Evolutionary conservation across 169 alveolate species (phyloP).

Genomic region (Plasmodium relictum): DNA sequence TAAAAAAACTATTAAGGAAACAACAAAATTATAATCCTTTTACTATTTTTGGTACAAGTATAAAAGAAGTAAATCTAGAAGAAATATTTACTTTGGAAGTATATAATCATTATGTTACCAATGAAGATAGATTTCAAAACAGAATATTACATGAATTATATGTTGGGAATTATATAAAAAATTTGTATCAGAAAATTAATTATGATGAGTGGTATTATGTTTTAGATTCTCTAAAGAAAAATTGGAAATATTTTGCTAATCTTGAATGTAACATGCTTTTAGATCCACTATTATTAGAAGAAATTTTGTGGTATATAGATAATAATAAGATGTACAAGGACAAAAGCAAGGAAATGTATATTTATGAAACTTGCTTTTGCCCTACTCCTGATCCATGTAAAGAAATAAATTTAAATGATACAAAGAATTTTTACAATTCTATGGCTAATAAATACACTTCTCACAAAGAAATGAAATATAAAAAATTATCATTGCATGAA

Average conservation of each 20-base stretch:
- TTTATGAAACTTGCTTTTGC: conserved; percentile 67
- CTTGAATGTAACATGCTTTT: conserved; percentile 67
- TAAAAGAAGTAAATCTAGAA: conserved; percentile 57
- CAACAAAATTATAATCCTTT: conserved; percentile 68
- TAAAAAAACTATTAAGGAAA: conserved; percentile 40
- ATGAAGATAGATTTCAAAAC: conserved; percentile 62
- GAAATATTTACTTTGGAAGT: conserved; percentile 69
- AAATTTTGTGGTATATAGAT: conserved; percentile 72
- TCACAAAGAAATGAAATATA: conserved; percentile 29
- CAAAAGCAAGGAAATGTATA: conserved; percentile 48
- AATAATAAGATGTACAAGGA: conserved; percentile 73
- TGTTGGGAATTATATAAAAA: conserved; percentile 55
- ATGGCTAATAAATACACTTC: conserved; percentile 59
- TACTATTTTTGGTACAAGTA: conserved; percentile 71
- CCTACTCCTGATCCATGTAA: conserved; percentile 74
- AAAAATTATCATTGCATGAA: conserved; percentile 51
- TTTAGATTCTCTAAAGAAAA: conserved; percentile 50
- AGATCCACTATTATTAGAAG: conserved; percentile 69
- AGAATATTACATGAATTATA: conserved; percentile 57
- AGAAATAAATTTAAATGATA: conserved; percentile 42
- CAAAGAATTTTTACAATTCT: conserved; percentile 54
- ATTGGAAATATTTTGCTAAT: conserved; percentile 60
- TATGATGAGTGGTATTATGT: conserved; percentile 26
- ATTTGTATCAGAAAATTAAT: conserved; percentile 45
- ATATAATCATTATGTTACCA: conserved; percentile 57